Base-by-base conservation (phyloP, 768 basidiomycete species). In the Ramaria sp. region DNA sequence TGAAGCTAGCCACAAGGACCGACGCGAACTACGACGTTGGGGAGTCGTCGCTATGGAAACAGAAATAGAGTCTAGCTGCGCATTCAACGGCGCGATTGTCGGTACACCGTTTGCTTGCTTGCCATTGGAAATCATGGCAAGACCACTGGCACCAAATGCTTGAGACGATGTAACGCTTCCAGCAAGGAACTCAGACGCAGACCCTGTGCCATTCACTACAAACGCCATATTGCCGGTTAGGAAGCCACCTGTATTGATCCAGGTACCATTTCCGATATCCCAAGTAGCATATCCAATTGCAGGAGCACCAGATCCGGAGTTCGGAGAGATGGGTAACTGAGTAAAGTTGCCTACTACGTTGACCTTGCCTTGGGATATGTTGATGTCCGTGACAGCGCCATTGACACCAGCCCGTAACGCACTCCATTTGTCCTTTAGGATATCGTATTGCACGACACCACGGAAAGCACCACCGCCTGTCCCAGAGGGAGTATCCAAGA, bases 341-440 rank as follows among this genome's bases (percentile, higher is more conserved):
- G 83, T 81, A 66, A 95, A 95, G 65, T 82, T 86, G 13, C 93
- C 93, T 0, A 78, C 78, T 2, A 88, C 75, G 39, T 82, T 73
- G 10, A 95, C 56, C 53, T 78, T 77, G 16, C 69, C 68, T 48
- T 74, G 67, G 18, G 67, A 63, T 27, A 82, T 58, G 20, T 70
- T 69, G 20, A 99, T 70, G 30, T 73, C 76, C 5, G 74, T 70
- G n/a, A 97, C 91, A 2, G 62, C 60, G 1, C 92, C 92, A 55
- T 94, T 73, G 9, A 95, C 72, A 37, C 93, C 93, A 53, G 77
- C 83, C 6, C 71, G 78, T 3, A 96, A 69, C 1, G 84, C 55
- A 13, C 66, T 68, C 93, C 93, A 97, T 9, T 74, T 63, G 56
- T 82, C 76, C 28, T 71, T 72, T 50, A 69, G 61, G 10, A 90